These are phyloP conservation scores for Choanephora cucurbitarum DNA, from an alignment of 371 early-diverging fungal species.

Conservation along the genomic window DNA sequence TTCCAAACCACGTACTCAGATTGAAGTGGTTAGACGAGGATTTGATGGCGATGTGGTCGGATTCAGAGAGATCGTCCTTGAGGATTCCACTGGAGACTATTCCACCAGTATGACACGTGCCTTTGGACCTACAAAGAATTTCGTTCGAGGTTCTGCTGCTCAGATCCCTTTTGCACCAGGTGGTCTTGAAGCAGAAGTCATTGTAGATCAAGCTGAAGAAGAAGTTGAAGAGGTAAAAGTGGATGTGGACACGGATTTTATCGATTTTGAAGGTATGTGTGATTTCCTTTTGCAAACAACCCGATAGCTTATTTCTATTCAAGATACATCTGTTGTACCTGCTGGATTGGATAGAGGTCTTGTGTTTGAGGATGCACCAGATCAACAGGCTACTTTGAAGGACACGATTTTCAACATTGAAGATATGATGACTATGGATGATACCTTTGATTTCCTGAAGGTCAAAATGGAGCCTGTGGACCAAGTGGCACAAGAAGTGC, in stretches of 20 bases:
- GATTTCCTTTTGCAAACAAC: not conserved
- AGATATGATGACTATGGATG: conserved; percentile 51
- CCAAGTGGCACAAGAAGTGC: conserved; percentile 18
- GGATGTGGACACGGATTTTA: conserved; percentile 35
- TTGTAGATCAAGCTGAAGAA: conserved; percentile 31
- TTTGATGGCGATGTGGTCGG: conserved; percentile 57
- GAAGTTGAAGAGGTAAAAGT: conserved; percentile 26
- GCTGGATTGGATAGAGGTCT: conserved; percentile 72
- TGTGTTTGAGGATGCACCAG: conserved; percentile 32
- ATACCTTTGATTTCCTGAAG: conserved; percentile 49
- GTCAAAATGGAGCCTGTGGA: conserved; percentile 27
- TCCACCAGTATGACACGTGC: conserved; percentile 77
- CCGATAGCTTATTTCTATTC: not conserved
- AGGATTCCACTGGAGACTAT: conserved; percentile 56
- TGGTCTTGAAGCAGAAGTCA: conserved; percentile 49
- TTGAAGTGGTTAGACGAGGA: conserved; percentile 50
- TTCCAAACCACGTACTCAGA: conserved; percentile 45
- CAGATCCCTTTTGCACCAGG: conserved; percentile 87
- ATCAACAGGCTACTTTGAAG: conserved; percentile 5
- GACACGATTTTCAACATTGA: conserved; percentile 55
- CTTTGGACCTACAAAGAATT: conserved; percentile 62
- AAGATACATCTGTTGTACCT: conserved; percentile 38
- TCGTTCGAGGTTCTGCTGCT: conserved; percentile 74
- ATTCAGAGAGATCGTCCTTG: conserved; percentile 43
- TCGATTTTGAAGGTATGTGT: conserved; percentile 34